Evolutionary conservation across 2,329 filamentous ascomycete genomes (phyloP).

Genomic region (Claviceps capensis): DNA sequence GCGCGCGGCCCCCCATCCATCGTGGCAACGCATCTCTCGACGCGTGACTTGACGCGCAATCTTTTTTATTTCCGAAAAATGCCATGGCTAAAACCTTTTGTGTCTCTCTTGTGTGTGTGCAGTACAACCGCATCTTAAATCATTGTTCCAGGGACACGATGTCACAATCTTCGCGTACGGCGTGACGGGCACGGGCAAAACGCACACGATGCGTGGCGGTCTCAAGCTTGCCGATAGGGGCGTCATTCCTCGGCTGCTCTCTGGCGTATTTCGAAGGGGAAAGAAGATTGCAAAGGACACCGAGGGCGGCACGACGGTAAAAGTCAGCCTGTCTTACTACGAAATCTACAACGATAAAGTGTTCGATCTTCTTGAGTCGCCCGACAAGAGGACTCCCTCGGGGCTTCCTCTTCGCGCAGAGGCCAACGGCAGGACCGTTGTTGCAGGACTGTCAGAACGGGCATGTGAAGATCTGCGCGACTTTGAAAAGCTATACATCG

Average conservation of each 20-base stretch:
- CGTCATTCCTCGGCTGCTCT: slow-evolving; percentile 74
- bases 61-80: neutral
- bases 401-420: slow-evolving; percentile 75
- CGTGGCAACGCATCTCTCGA: neutral
- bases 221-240: slow-evolving; percentile 75
- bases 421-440: slow-evolving; percentile 73
- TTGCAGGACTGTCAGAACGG: slow-evolving; percentile 74
- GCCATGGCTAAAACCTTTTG: slow-evolving; percentile 11
- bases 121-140: slow-evolving; percentile 85
- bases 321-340: slow-evolving; percentile 76
- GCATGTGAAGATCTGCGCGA: slow-evolving; percentile 76
- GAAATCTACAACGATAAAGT: slow-evolving; percentile 97
- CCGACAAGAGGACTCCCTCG: slow-evolving; percentile 70
- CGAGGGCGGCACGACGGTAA: slow-evolving; percentile 52
- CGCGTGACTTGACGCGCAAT: neutral
- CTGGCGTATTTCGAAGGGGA: slow-evolving; percentile 69
- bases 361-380: slow-evolving; percentile 76
- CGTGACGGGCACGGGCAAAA: slow-evolving; percentile 87
- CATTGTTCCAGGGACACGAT: slow-evolving; percentile 80
- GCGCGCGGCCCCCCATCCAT: neutral
- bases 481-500: slow-evolving; percentile 80
- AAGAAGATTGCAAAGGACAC: slow-evolving; percentile 78
- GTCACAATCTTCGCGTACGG: slow-evolving; percentile 88
- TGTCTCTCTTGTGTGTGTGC: slow-evolving; percentile 5
- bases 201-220: slow-evolving; percentile 89